Conservation (phyloP, 2,329 filamentous ascomycete species). For the Eurotiales sp. region DNA sequence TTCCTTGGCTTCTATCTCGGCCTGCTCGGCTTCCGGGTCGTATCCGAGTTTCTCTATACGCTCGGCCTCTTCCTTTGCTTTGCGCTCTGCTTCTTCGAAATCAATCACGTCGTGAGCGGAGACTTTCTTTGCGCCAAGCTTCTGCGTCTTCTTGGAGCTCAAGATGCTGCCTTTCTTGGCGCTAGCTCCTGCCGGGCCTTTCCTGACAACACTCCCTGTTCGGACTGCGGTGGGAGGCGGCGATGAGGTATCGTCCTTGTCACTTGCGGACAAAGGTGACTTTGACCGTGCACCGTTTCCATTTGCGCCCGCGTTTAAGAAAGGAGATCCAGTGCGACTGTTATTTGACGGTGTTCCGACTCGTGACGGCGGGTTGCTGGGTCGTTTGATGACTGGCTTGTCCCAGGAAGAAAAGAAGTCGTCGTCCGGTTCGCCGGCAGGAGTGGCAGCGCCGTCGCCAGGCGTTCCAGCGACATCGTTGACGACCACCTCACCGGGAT, state of each 20-base stretch:
- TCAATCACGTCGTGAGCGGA: constrained; percentile 71
- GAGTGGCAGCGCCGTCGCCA: constrained; percentile 66
- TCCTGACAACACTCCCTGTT: constrained; percentile 76
- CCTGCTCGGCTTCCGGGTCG: constrained; percentile 81
- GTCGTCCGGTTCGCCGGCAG: constrained; percentile 76
- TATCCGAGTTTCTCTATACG: constrained; percentile 94
- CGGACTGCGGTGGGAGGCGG: constrained; percentile 64
- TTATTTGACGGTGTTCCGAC: constrained; percentile 79
- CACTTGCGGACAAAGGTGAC: constrained; percentile 67
- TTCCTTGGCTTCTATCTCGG: constrained; percentile 36
- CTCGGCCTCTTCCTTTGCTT: constrained; percentile 95
- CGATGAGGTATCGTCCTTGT: constrained; percentile 50
- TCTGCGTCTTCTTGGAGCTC: constrained; percentile 74
- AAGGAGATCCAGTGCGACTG: constrained; percentile 82
- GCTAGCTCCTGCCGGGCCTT: constrained; percentile 59
- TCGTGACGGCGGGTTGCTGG: constrained; percentile 87
- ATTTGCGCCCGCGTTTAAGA: constrained; percentile 67
- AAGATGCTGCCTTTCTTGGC: constrained; percentile 82
- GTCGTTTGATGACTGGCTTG: constrained; percentile 93
- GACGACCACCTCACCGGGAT: constrained; percentile 79
- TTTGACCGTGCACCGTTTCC: constrained; percentile 71
- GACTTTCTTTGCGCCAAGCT: constrained; percentile 92
- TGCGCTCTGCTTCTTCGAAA: constrained; percentile 95
- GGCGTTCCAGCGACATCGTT: constrained; percentile 60
- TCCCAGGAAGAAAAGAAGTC: constrained; percentile 99